These are phyloP conservation scores for Pseudogymnoascus sp. DNA, from an alignment of 2,329 filamentous ascomycete genomes.

Conservation along the genomic window DNA sequence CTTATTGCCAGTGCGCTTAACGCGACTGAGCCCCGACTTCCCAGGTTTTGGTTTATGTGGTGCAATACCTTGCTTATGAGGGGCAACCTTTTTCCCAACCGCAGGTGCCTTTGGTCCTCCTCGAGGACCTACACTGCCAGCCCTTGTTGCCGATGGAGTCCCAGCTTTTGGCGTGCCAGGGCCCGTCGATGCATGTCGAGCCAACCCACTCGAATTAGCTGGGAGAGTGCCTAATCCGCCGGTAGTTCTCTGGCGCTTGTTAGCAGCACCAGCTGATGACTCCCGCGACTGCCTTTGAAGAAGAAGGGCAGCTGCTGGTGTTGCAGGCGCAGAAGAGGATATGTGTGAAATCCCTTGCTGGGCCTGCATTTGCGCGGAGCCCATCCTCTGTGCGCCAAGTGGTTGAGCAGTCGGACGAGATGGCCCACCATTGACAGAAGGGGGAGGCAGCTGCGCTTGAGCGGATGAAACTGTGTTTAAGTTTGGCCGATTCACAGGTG, in stretches of 20 bases:
- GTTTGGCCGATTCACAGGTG: slow-evolving; percentile 20
- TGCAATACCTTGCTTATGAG: slow-evolving; percentile 25
- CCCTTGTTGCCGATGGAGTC: slow-evolving; percentile 30
- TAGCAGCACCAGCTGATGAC: slow-evolving; percentile 50
- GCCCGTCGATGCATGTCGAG: slow-evolving; percentile 54
- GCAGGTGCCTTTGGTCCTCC: slow-evolving; percentile 30
- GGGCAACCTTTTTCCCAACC: slow-evolving; percentile 28
- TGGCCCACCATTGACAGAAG: slow-evolving; percentile 19
- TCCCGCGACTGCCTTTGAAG: slow-evolving; percentile 49
- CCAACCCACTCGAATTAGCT: slow-evolving; percentile 48
- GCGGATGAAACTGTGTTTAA: slow-evolving; percentile 18
- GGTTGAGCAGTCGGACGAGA: slow-evolving; percentile 20
- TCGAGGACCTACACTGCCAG: slow-evolving; percentile 54
- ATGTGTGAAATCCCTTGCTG: slow-evolving; percentile 18
- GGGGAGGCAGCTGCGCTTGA: slow-evolving; percentile 18
- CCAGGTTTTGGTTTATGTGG: slow-evolving; percentile 23
- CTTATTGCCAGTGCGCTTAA: slow-evolving; percentile 45
- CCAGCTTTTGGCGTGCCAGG: slow-evolving; percentile 51
- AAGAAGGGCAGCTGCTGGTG: slow-evolving; percentile 53
- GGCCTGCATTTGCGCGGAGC: slow-evolving; percentile 13
- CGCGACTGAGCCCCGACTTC: slow-evolving; percentile 55
- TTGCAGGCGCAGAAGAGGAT: slow-evolving; percentile 47
- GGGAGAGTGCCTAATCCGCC: slow-evolving; percentile 39
- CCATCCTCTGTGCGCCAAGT: slow-evolving; percentile 16
- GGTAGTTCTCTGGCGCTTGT: slow-evolving; percentile 40